phyloP scores from a whole-genome alignment of 371 early-diverging fungal genomes.

The Cokeromyces recurvatus region DNA sequence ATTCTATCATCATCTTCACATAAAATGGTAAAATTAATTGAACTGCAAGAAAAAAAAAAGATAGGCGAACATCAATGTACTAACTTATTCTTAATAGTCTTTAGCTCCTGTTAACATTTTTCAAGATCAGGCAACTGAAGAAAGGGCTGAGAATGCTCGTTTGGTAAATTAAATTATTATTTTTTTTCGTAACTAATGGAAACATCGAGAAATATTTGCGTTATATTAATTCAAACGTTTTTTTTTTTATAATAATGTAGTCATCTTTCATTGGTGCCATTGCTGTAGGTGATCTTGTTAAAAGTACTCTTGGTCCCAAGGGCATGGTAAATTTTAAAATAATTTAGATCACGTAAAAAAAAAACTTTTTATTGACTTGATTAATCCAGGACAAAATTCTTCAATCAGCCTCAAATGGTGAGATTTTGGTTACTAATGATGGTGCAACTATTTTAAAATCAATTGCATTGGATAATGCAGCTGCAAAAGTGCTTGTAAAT shows the following conservation, averaged over 20 bases:
- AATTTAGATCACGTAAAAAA: background rate
- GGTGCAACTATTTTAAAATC: conserved; percentile 99
- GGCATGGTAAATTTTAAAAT: conserved; percentile 62
- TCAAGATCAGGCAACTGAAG: conserved; percentile 91
- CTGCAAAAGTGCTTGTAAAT: conserved; percentile 98
- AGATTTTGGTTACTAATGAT: conserved; percentile 98
- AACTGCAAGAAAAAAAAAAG: too few relatives aligned
- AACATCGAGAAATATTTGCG: too few relatives aligned
- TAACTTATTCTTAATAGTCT: conserved; percentile 47
- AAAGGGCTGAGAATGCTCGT: conserved; percentile 97
- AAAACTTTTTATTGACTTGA: background rate
- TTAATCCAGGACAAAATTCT: conserved; percentile 88
- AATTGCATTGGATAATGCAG: conserved; percentile 96
- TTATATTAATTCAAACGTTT: too few relatives aligned
- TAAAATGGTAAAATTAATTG: too few relatives aligned
- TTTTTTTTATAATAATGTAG: conserved; percentile 31
- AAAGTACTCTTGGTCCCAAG: conserved; percentile 85
- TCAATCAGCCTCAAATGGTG: conserved; percentile 83
- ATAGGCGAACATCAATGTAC: too few relatives aligned
- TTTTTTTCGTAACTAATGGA: background rate
- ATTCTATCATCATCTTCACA: too few relatives aligned
- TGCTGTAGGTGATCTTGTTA: conserved; percentile 97
- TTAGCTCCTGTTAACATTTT: conserved; percentile 82
- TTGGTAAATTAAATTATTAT: conserved; percentile 54
- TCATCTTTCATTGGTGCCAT: conserved; percentile 91